Evolutionary conservation across 805 yeast genomes (phyloP).

Genomic region (Zygosaccharomyces bisporus): DNA sequence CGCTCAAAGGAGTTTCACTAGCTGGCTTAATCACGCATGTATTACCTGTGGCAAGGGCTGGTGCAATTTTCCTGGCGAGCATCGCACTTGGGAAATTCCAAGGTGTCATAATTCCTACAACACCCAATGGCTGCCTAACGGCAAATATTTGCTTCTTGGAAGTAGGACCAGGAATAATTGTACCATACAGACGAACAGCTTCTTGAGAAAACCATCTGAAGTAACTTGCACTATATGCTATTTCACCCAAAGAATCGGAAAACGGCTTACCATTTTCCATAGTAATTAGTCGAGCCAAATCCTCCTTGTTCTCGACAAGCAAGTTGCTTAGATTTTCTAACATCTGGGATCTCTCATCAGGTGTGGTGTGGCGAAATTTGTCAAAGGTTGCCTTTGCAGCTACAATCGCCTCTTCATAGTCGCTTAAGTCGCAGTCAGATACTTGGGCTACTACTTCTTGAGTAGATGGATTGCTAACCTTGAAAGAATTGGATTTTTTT

Average conservation of each 20-base stretch:
- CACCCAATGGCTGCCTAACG: slow-evolving; percentile 80
- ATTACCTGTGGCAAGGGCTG: slow-evolving; percentile 83
- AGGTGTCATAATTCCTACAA: slow-evolving; percentile 83
- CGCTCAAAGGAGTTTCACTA: slow-evolving; percentile 81
- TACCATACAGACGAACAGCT: slow-evolving; percentile 66
- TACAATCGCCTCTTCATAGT: slow-evolving; percentile 76
- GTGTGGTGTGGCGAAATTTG: slow-evolving; percentile 62
- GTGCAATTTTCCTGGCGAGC: slow-evolving; percentile 84
- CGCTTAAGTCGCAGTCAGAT: slow-evolving; percentile 63
- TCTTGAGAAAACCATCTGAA: slow-evolving; percentile 82
- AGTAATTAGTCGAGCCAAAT: slow-evolving; percentile 77
- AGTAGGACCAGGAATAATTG: slow-evolving; percentile 54
- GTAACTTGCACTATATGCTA: slow-evolving; percentile 62
- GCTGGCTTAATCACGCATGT: slow-evolving; percentile 82
- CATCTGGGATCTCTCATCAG: slow-evolving; percentile 57
- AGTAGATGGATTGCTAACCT: slow-evolving; percentile 62
- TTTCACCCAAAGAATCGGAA: slow-evolving; percentile 68
- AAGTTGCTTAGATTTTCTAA: slow-evolving; percentile 72
- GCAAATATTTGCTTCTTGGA: slow-evolving; percentile 54
- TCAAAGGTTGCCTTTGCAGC: slow-evolving; percentile 80
- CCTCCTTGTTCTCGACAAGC: slow-evolving; percentile 67
- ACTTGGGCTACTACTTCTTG: slow-evolving; percentile 66
- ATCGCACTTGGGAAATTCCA: slow-evolving; percentile 90
- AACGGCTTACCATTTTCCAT: slow-evolving; percentile 87
- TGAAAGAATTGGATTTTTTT: slow-evolving; percentile 54